Conservation (phyloP, 2,329 filamentous ascomycete genomes). For the Botryotinia calthae region DNA sequence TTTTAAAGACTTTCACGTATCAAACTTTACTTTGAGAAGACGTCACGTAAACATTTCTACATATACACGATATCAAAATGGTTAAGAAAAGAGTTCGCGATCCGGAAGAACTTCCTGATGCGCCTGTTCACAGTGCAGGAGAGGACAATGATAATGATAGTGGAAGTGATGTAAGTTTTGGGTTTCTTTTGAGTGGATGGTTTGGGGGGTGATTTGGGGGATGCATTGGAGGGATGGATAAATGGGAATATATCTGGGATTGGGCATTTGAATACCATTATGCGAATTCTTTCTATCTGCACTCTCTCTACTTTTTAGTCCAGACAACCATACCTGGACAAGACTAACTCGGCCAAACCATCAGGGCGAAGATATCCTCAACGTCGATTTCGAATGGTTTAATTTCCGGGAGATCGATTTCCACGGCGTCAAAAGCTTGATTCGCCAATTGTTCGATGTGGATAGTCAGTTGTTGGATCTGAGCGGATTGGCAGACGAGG, state of each 20-base stretch:
- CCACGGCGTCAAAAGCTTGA: constrained; percentile 84
- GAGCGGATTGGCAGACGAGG: constrained; percentile 79
- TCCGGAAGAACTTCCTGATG: constrained; percentile 36
- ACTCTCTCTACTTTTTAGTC: background rate
- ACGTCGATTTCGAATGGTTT: constrained; percentile 99
- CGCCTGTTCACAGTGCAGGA: constrained; percentile 28
- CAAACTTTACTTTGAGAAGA: background rate
- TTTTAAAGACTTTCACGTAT: background rate
- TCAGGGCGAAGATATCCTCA: constrained; percentile 84
- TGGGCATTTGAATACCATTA: no score
- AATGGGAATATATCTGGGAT: background rate
- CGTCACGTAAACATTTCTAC: background rate
- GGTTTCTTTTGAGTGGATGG: background rate
- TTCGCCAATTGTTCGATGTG: constrained; percentile 89
- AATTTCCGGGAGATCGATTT: constrained; percentile 93
- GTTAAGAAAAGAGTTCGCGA: constrained; percentile 40
- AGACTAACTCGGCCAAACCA: background rate
- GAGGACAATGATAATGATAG: constrained; percentile 36
- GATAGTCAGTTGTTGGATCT: constrained; percentile 85
- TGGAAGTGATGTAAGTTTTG: constrained; percentile 33
- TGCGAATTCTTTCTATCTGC: background rate
- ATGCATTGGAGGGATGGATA: no score
- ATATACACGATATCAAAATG: constrained; percentile 32
- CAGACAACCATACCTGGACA: background rate
- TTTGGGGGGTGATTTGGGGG: background rate